phyloP scores from a whole-genome alignment of 257 asterid genomes.

The Gardenia jasminoides region DNA sequence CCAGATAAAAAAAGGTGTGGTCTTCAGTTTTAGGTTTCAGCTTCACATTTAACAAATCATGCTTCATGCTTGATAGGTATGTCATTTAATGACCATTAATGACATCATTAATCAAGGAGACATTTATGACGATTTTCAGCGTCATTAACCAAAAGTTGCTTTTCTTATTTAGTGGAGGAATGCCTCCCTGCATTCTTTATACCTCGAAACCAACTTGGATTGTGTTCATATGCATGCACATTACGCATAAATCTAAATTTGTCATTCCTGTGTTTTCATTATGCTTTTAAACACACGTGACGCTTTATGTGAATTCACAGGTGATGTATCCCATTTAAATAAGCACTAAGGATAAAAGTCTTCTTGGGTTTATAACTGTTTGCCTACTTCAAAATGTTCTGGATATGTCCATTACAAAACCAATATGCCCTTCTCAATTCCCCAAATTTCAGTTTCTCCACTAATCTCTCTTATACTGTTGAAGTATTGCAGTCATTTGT shows the following conservation, averaged over 20 bases:
- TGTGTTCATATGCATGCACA: not conserved
- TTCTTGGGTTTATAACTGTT: not conserved
- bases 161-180: not conserved
- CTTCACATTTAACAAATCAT: not conserved
- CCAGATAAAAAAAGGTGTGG: not conserved
- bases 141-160: not conserved
- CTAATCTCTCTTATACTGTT: constrained; percentile 21
- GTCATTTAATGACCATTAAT: not conserved
- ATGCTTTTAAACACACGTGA: not conserved
- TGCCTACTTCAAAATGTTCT: not conserved
- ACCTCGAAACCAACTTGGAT: not conserved
- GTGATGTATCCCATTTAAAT: not conserved
- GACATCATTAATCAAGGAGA: not conserved
- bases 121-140: not conserved
- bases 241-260: not conserved
- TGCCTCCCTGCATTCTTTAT: not conserved
- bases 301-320: not conserved
- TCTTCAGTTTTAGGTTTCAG: not conserved
- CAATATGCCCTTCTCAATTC: not conserved
- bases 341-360: not conserved
- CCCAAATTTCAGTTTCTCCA: not conserved
- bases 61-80: not conserved
- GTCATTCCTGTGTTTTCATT: not conserved
- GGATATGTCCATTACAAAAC: not conserved
- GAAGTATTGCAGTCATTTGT: constrained; percentile 86